Conservation (phyloP, 345 rosid genomes). For the Bruguiera gymnorhiza region DNA sequence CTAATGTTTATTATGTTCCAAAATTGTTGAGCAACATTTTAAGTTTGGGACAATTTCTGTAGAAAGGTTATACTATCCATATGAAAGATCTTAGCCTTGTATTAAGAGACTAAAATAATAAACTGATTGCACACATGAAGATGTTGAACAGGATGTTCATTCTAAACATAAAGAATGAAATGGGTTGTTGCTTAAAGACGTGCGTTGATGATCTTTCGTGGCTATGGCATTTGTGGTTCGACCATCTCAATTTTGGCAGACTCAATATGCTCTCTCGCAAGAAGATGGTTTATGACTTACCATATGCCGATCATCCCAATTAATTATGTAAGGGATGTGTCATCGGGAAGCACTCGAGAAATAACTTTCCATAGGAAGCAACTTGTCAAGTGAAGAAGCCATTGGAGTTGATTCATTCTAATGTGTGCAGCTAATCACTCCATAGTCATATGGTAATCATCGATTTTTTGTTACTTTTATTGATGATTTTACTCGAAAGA, state of each 20-base stretch:
- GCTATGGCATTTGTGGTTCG: background rate
- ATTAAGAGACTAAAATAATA: background rate
- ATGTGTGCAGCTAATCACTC: background rate
- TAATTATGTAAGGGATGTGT: slow-evolving; percentile 5
- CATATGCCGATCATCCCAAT: background rate
- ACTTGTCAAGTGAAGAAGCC: background rate
- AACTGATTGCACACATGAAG: background rate
- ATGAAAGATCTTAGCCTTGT: too few relatives aligned
- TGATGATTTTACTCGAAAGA: background rate
- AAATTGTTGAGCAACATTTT: background rate
- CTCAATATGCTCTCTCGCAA: background rate
- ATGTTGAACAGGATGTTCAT: slow-evolving; percentile 7
- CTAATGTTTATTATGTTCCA: slow-evolving; percentile 10
- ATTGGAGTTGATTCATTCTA: background rate
- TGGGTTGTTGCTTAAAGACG: background rate
- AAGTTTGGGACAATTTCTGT: background rate
- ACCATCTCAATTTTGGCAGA: slow-evolving; percentile 7
- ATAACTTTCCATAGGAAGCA: background rate
- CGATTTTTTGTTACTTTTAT: background rate
- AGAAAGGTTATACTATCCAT: too few relatives aligned
- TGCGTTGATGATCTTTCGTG: background rate
- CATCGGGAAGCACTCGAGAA: background rate
- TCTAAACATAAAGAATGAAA: too few relatives aligned
- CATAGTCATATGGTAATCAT: background rate
- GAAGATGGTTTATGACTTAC: slow-evolving; percentile 10